These are phyloP conservation scores for Metschnikowia picachoensis DNA, from an alignment of 805 yeast species.

Conservation along the genomic window DNA sequence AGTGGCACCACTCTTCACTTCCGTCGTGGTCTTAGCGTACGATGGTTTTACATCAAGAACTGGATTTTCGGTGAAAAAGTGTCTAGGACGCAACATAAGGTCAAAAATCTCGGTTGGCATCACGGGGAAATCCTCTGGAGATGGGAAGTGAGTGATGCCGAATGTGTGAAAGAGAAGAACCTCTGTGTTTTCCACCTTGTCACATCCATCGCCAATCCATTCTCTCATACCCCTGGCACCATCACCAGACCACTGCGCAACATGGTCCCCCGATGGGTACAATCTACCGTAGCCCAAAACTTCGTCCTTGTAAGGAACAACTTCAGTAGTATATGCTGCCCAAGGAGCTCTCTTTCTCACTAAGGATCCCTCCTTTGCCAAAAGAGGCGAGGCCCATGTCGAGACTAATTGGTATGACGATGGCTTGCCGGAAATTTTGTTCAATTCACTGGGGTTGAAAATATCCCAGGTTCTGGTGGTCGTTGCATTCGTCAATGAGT, in stretches of 20 bases:
- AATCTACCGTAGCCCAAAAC: constrained; percentile 50
- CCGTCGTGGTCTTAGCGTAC: constrained; percentile 38
- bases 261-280: constrained; percentile 79
- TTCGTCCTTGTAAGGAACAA: constrained; percentile 65
- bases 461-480: constrained; percentile 76
- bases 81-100: constrained; percentile 70
- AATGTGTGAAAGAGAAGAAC: constrained; percentile 76
- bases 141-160: constrained; percentile 83
- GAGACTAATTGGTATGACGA: constrained; percentile 75
- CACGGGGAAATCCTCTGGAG: constrained; percentile 86
- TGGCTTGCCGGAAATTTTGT: constrained; percentile 71
- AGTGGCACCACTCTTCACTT: constrained; percentile 35
- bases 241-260: constrained; percentile 71
- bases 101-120: constrained; percentile 86
- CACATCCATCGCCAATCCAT: constrained; percentile 64
- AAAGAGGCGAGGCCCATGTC: constrained; percentile 65
- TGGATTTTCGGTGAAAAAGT: constrained; percentile 76
- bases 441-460: constrained; percentile 64
- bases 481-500: constrained; percentile 58
- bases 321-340: constrained; percentile 65
- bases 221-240: constrained; percentile 62
- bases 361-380: constrained; percentile 70
- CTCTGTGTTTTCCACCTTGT: constrained; percentile 61
- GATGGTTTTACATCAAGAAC: constrained; percentile 72
- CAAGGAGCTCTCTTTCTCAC: constrained; percentile 81